A percentile compares a stretch with the other conserved stretches of the same genome.
phyloP scores from a whole-genome alignment of 257 asterid genomes.

The Solanum pennellii region DNA sequence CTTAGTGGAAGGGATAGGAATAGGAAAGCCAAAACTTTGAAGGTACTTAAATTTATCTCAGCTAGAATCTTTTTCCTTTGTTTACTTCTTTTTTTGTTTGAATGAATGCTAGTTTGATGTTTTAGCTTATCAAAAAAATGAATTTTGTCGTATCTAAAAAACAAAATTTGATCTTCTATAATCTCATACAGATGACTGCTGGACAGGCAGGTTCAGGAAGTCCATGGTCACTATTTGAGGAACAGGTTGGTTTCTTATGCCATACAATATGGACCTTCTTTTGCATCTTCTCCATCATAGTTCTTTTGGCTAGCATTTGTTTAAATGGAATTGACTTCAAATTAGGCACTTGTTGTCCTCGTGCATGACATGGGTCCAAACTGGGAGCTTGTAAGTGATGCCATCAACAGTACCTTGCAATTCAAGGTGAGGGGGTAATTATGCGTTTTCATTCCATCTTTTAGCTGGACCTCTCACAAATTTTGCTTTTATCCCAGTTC shows the following conservation, averaged over 20 bases:
- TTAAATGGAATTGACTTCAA: neutral
- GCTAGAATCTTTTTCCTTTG: neutral
- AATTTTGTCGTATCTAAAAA: neutral
- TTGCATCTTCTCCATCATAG: neutral
- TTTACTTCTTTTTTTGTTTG: neutral
- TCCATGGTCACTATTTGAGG: constrained; percentile 84
- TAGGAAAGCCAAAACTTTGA: constrained; percentile 46
- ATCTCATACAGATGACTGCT: constrained; percentile 49
- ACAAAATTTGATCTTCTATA: constrained; percentile 11
- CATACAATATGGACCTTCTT: neutral
- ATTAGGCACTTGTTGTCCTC: constrained; percentile 92
- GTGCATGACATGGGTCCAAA: constrained; percentile 96
- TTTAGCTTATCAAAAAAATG: neutral
- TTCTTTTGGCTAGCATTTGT: neutral
- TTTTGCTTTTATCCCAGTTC: neutral
- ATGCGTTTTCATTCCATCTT: neutral
- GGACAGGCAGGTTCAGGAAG: constrained; percentile 63
- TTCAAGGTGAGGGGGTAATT: constrained; percentile 57
- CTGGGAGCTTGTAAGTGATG: constrained; percentile 98
- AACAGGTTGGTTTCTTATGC: constrained; percentile 46
- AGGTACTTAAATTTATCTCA: constrained; percentile 31
- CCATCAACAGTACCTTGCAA: constrained; percentile 77
- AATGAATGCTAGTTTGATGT: neutral
- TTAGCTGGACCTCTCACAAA: neutral
- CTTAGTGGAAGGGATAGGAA: constrained; percentile 62